Evolutionary conservation across 768 basidiomycete species (phyloP), one percentile per base, ranked within the genome.

Genomic region (Lyophyllum semitale): DNA sequence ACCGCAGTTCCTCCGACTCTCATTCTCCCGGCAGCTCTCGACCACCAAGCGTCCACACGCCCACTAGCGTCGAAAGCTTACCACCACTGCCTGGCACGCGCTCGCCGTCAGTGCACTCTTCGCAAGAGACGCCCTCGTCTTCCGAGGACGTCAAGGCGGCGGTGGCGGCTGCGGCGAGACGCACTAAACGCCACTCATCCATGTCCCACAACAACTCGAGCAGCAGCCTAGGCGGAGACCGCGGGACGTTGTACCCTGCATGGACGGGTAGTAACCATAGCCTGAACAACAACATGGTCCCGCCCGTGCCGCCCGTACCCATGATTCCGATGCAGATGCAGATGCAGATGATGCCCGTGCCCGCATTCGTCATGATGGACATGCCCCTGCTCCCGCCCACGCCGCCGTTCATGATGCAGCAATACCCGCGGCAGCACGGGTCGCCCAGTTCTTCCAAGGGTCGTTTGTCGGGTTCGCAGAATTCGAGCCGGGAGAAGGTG

Each of bases 391-490:
- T 91, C 27, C 89, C 89, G 9, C 89, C 89, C 5, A 77, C 84
- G 1, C 81, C 89, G 22, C 87, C 89, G 12, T 91, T 90, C 69
- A 89, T 89, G 85, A 78, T 87, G 73, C 82, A 83, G 51, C 78
- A 83, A 54, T 83, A 77, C 53, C 77, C 82, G 27, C 75, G 78
- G 22, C 59, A 60, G 29, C 49, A 53, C 23, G 69, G 58, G 61
- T 75, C 75, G 3, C 70, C 71, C 20, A 66, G 66, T 22, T 77
- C 74, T n/a, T 62, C 45, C 12, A 60, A 73, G n/a, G 66, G 71
- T n/a, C 72, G 69, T 11, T 49, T 66, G 40, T 67, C 72, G 29
- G 57, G 69, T 59, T 75, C 66, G 25, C 71, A 70, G 30, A 77
- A 72, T 55, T 62, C 59, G 33, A 68, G 66, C 57, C 63, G 60